Percentiles rank a stretch among this genome's conserved stretches.
Conservation (phyloP, 164 flowering plant genomes). For the grape (Vitis vinifera) region ASM3070453v1 NC_081806.1:6781001-6781500, state of each 20-base stretch:
- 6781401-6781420: neutral
- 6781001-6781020: too few species aligned
- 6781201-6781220: constrained; percentile 54
- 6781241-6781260: constrained; percentile 46
- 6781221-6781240: constrained; percentile 51
- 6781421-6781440: neutral
- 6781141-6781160: constrained; percentile 59
- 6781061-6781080: neutral
- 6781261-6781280: constrained; percentile 45
- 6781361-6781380: constrained; percentile 40
- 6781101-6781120: constrained; percentile 41
- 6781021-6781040: too few species aligned
- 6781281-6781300: constrained; percentile 56
- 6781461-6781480: neutral
- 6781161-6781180: constrained; percentile 58
- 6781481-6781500: too few species aligned
- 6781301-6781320: constrained; percentile 43
- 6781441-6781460: neutral
- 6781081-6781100: constrained; percentile 38
- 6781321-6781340: constrained; percentile 55
- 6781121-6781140: constrained; percentile 51
- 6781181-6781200: constrained; percentile 51
- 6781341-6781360: constrained; percentile 63
- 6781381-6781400: neutral
- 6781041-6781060: neutral